A percentile compares a stretch with the other conserved stretches of the same genome.
phyloP scores from a whole-genome alignment of 805 yeast genomes.

The Cyberlindnera lachancei region DNA sequence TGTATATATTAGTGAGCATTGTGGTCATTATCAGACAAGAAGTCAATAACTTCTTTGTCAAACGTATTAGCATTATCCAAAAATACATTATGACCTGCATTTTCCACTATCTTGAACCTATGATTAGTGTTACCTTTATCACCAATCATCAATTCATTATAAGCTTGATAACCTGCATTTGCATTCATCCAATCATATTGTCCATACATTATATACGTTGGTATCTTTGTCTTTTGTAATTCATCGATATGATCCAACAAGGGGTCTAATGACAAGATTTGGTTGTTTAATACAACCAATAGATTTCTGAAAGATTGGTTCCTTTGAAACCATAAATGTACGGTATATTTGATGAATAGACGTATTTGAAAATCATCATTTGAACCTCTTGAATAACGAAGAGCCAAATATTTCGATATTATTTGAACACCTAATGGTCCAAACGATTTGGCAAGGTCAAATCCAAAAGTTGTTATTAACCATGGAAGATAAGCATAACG shows the following conservation, averaged over 20 bases:
- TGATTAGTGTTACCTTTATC: no score
- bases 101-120: conserved; percentile 28
- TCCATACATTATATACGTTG: conserved; percentile 42
- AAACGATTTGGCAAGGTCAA: conserved; percentile 39
- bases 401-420: conserved; percentile 25
- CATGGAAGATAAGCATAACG: conserved; percentile 25
- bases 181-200: conserved; percentile 69
- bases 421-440: conserved; percentile 35
- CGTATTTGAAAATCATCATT: conserved; percentile 11
- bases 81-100: conserved; percentile 73
- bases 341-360: conserved; percentile 16
- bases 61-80: conserved; percentile 56
- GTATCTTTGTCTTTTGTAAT: conserved; percentile 30
- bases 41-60: conserved; percentile 35
- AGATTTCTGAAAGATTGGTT: conserved; percentile 14
- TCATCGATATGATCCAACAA: conserved; percentile 46
- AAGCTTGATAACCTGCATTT: conserved; percentile 36
- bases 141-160: conserved; percentile 10
- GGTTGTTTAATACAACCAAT: conserved; percentile 14
- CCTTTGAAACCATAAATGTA: conserved; percentile 16
- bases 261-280: conserved; percentile 55
- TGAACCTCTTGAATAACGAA: conserved; percentile 23
- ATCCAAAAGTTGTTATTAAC: conserved; percentile 28
- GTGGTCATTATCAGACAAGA: conserved; percentile 13
- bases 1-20: neutral